phyloP scores from a whole-genome alignment of 2,329 filamentous ascomycete genomes.

The Aaosphaeria pasadenensis region DNA sequence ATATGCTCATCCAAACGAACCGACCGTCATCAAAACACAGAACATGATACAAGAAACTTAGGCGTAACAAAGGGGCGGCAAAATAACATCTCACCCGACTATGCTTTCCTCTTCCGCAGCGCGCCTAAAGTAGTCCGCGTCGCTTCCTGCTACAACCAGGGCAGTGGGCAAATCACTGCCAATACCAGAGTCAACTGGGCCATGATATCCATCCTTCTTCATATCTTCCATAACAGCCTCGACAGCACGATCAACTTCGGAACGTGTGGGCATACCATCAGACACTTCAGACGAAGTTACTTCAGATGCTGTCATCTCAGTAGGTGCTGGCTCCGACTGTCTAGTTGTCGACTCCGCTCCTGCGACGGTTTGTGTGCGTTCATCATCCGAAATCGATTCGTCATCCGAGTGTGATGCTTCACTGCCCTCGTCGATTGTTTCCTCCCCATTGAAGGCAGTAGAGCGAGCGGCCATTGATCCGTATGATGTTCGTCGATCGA shows the following conservation, averaged over 20 bases:
- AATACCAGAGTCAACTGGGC: slow-evolving; percentile 35
- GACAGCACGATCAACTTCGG: slow-evolving; percentile 28
- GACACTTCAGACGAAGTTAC: slow-evolving; percentile 17
- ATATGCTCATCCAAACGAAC: too few relatives aligned
- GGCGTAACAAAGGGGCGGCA: too few relatives aligned
- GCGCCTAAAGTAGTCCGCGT: slow-evolving; percentile 35
- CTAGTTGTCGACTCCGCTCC: background rate
- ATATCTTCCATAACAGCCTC: slow-evolving; percentile 28
- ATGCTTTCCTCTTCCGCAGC: slow-evolving; percentile 34
- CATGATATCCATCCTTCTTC: slow-evolving; percentile 20
- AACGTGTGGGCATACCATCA: slow-evolving; percentile 25
- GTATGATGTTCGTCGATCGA: slow-evolving; percentile 44
- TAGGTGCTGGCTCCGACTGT: too few relatives aligned
- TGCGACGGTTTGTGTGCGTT: slow-evolving; percentile 23
- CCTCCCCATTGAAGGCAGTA: slow-evolving; percentile 23
- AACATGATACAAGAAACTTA: too few relatives aligned
- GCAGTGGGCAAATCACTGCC: slow-evolving; percentile 37
- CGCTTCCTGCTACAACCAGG: slow-evolving; percentile 15
- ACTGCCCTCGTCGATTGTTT: slow-evolving; percentile 29
- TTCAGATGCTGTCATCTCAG: slow-evolving; percentile 14
- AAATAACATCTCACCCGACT: slow-evolving; percentile 20
- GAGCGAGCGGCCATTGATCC: slow-evolving; percentile 38
- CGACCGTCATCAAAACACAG: too few relatives aligned
- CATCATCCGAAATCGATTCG: slow-evolving; percentile 22
- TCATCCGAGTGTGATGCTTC: slow-evolving; percentile 14